Evolutionary conservation across 2,329 filamentous ascomycete genomes (phyloP).

Genomic region (Hypocrella siamensis): DNA sequence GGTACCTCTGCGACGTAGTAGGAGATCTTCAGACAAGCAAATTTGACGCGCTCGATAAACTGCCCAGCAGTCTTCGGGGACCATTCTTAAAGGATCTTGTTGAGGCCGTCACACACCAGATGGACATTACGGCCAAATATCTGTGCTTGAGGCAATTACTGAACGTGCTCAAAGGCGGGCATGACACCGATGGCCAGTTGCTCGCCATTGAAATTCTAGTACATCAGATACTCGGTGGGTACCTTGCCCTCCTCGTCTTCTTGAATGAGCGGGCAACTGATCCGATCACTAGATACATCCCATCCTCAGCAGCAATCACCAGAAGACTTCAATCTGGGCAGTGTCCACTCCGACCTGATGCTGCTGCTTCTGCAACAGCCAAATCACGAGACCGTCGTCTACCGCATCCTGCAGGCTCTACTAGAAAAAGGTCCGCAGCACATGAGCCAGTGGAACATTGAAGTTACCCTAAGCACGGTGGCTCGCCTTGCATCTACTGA

Average conservation of each 20-base stretch:
- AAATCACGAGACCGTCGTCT: constrained; percentile 20
- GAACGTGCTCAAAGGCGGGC: constrained; percentile 12
- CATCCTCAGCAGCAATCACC: constrained; percentile 11
- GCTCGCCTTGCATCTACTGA: constrained; percentile 18
- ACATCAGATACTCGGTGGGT: constrained; percentile 21
- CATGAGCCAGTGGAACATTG: constrained; percentile 44
- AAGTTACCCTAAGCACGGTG: constrained; percentile 32
- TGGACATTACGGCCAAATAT: constrained; percentile 17
- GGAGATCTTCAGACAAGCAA: constrained; percentile 16
- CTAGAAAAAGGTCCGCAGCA: constrained; percentile 32
- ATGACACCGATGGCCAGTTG: constrained; percentile 22
- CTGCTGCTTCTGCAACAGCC: constrained; percentile 16
- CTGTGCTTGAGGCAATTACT: constrained; percentile 23
- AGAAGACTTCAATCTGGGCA: constrained; percentile 21
- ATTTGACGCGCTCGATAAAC: constrained; percentile 14
- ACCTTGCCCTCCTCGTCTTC: neutral
- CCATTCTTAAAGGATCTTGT: constrained; percentile 17
- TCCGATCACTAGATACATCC: constrained; percentile 10
- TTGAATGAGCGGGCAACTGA: constrained; percentile 5
- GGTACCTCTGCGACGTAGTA: constrained; percentile 17
- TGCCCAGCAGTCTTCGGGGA: constrained; percentile 14
- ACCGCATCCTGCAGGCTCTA: constrained; percentile 26
- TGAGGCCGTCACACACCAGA: constrained; percentile 14
- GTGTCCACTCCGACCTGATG: constrained; percentile 24
- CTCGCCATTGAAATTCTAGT: constrained; percentile 28